Conservation (phyloP, 306 rosid genomes). For the Prinsepia uniflora region DNA sequence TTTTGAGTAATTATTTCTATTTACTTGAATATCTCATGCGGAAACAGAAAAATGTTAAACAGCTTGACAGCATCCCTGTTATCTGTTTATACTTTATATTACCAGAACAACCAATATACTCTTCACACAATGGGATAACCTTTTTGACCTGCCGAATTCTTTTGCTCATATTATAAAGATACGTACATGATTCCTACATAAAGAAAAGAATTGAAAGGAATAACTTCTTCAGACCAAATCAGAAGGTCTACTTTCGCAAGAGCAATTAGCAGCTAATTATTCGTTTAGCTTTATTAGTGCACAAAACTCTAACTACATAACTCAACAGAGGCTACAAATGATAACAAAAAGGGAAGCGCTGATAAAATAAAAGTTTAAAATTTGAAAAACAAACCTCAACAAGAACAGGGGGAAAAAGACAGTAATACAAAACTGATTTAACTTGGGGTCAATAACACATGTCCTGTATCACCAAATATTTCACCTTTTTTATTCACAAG, state of each 20-base stretch:
- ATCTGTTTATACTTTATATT: background rate
- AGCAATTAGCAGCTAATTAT: background rate
- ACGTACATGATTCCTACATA: background rate
- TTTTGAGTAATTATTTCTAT: background rate
- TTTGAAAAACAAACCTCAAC: no score
- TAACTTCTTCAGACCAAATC: background rate
- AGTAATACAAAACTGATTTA: no score
- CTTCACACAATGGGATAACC: background rate
- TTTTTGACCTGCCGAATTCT: background rate
- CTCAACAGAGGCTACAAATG: background rate
- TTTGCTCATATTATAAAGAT: background rate
- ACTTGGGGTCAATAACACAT: no score
- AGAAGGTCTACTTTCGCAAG: background rate
- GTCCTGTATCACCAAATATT: no score
- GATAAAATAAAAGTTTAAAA: no score
- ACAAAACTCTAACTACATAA: background rate
- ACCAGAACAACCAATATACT: background rate
- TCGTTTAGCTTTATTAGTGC: background rate
- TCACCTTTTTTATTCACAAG: no score
- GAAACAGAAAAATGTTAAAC: background rate
- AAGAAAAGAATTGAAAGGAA: background rate
- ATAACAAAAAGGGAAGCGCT: no score
- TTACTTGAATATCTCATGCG: background rate
- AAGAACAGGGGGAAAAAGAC: no score
- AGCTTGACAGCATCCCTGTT: background rate